Conservation (phyloP, 345 rosid species). For the Reutealis trisperma region DNA sequence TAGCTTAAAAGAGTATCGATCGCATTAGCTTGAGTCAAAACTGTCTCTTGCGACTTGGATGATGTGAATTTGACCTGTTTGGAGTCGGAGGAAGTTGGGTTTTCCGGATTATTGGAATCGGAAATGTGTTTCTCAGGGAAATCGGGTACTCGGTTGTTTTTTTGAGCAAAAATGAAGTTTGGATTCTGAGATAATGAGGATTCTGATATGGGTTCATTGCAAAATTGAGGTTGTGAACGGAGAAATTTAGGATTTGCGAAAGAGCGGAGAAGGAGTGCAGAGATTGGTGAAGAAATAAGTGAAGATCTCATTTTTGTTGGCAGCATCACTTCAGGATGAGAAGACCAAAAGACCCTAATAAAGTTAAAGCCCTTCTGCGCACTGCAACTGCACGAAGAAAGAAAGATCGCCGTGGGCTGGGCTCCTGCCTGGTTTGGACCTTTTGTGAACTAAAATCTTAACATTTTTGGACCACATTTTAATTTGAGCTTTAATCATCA, state of each 20-base stretch:
- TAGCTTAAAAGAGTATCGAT: slow-evolving; percentile 46
- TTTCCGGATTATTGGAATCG: background rate
- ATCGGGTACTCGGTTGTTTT: slow-evolving; percentile 11
- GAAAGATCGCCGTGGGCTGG: background rate
- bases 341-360: slow-evolving; percentile 10
- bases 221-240: slow-evolving; percentile 42
- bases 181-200: slow-evolving; percentile 18
- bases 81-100: slow-evolving; percentile 13
- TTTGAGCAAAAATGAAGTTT: slow-evolving; percentile 14
- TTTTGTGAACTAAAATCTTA: too few relatives aligned
- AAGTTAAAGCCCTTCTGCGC: background rate
- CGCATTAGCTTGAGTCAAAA: slow-evolving; percentile 27
- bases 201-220: slow-evolving; percentile 17
- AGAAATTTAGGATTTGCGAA: slow-evolving; percentile 30
- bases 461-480: too few relatives aligned
- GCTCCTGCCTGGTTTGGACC: background rate
- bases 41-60: background rate
- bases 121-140: slow-evolving; percentile 16
- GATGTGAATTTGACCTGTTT: slow-evolving; percentile 2
- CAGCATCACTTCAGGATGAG: background rate
- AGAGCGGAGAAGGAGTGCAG: slow-evolving; percentile 24
- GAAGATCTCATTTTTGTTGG: slow-evolving; percentile 33
- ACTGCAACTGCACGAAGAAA: background rate
- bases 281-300: slow-evolving; percentile 23
- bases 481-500: too few relatives aligned